Evolutionary conservation across 345 rosid species (phyloP), one percentile per base, ranked within the genome.

Genomic region (Passiflora organensis): DNA sequence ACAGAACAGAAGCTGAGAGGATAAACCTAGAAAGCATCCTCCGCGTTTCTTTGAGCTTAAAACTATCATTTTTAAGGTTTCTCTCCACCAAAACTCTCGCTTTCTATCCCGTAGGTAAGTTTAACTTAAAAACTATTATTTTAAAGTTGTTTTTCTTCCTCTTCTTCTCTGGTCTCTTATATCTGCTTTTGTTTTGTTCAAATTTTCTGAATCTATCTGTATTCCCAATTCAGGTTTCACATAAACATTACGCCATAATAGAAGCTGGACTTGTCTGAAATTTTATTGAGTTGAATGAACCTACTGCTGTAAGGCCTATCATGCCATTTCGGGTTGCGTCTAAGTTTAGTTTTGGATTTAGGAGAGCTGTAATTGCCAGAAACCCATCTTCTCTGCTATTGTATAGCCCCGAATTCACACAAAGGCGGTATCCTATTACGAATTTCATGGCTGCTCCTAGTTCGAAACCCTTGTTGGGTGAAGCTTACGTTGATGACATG

Each of bases 371-470:
- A 37, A 41, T 66, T 58, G 51, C 51, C 5, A 60, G 68, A 37
- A 58, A 62, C 58, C 61, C 74, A 0, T 13, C 64, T 42, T 25
- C 57, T 49, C 51, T 53, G 17, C 59, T 62, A 43, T 55, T 72
- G 6, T 56, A 66, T 59, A 32, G 58, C 21, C 21, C 60, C 19
- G 56, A 55, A 43, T 66, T 69, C 49, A 53, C 32, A 39, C 51
- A 28, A 56, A 50, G 56, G 55, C 46, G 63, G 28, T 51, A 32
- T 32, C 62, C 54, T 53, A 17, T 17, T 57, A 69, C 76, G 56
- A 63, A 47, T 68, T 22, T 78, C 12, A 82, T 91, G 95, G 82
- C 87, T 43, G 81, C 80, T 55, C 78, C 90, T 62, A 74, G 91
- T 62, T 80, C 96, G 24, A 72, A 79, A 48, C 78, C 89, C 48